Evolutionary conservation across 225 moss, liverwort and hornwort species (phyloP).

Genomic region (Polytrichum formosum): DNA sequence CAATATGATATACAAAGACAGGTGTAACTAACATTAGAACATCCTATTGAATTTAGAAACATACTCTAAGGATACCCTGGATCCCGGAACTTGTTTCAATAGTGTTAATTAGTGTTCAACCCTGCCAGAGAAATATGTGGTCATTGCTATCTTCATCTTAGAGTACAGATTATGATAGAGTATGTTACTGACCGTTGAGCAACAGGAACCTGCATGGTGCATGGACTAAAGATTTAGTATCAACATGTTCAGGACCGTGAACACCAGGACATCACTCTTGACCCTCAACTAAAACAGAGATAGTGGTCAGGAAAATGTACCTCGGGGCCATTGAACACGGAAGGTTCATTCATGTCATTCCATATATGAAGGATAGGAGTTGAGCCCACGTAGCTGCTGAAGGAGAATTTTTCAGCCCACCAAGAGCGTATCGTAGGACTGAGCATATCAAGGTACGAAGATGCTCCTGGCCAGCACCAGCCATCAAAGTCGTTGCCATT

Average conservation of each 20-base stretch:
- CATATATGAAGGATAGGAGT: conserved; percentile 85
- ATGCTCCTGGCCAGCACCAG: conserved; percentile 99
- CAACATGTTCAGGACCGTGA: neutral
- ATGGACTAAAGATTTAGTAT: too few relatives aligned
- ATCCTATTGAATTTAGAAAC: too few relatives aligned
- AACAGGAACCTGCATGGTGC: too few relatives aligned
- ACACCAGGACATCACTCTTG: neutral
- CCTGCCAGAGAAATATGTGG: too few relatives aligned
- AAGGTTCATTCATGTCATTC: conserved; percentile 99
- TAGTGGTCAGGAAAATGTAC: conserved; percentile 29
- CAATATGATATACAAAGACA: too few relatives aligned
- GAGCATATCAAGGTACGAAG: conserved; percentile 94
- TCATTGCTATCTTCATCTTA: too few relatives aligned
- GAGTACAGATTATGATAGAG: too few relatives aligned
- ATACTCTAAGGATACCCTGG: too few relatives aligned
- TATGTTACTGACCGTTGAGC: too few relatives aligned
- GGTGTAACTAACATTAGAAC: too few relatives aligned
- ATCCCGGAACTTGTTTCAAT: too few relatives aligned
- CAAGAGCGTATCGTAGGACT: conserved; percentile 76
- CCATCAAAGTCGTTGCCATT: conserved; percentile 82
- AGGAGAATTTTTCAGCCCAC: conserved; percentile 93
- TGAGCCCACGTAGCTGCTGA: conserved; percentile 69
- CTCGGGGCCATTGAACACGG: conserved; percentile 99
- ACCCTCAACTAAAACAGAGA: neutral
- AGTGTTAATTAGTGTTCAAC: too few relatives aligned